Base-by-base conservation (phyloP, 2,329 filamentous ascomycete genomes). In the Colletotrichum agaves region DNA sequence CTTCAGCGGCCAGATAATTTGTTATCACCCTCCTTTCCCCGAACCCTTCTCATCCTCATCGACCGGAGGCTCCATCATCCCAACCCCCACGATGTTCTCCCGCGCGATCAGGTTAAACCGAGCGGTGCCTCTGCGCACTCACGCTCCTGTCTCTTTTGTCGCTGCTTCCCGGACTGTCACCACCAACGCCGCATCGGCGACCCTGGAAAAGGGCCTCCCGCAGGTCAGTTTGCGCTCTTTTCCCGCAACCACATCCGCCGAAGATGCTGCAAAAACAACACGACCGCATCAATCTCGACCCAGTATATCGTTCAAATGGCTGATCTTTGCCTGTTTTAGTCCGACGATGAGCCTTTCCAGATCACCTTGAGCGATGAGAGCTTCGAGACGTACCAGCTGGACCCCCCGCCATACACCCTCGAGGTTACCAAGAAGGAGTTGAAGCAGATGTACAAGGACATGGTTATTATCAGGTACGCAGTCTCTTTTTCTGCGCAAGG, bases 341-440 rank as follows among this genome's bases (percentile, higher is more conserved):
- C 94, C 81, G 94, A 98, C 81, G 93, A 98, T 78, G 92, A 97
- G 87, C 89, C 90, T 73, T 98, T 99, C 86, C 89, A 91, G 77
- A 89, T 99, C 80, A 91, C 90, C 78, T 91, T 99, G 80, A 97
- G 93, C 80, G 93, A 98, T 81, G 95, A 98, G 91, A 95, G 93
- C 85, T 99, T 98, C 85, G 96, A 99, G 89, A 98, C 96, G 67
- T 99, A 98, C 85, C 94, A 98, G 87, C 89, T 99, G 79, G 96
- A 99, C 84, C 94, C 95, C 75, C 96, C 96, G 73, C 86, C 93
- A 67, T 98, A 98, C 87, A 94, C 93, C 71, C 85, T 99, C 75
- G 87, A 97, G 76, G 93, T 94, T 72, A 98, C 95, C 78, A 99
- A 99, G 91, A 94, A 93, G 84, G 93, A 98, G 85, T 86, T 99